Evolutionary conservation across 208 protist genomes (phyloP).

Genomic region (Naegleria lovaniensis): DNA sequence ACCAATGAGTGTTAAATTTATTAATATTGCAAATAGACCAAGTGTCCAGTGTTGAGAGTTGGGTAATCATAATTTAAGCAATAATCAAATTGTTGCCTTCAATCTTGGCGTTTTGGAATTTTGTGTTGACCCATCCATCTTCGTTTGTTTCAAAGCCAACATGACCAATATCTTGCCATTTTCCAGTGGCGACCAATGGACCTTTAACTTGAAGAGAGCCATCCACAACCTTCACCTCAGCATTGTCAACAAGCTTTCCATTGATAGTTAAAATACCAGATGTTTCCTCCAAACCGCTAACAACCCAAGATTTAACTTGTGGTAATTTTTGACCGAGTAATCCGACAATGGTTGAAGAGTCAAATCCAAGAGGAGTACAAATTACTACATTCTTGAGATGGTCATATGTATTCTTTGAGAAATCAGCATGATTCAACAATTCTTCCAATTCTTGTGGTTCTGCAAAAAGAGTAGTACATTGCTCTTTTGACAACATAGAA

Average conservation of each 20-base stretch:
- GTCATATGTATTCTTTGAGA: background rate
- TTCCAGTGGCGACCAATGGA: background rate
- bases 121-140: background rate
- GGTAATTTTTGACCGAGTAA: background rate
- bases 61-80: background rate
- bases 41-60: no score
- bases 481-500: background rate
- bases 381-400: background rate
- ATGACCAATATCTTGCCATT: conserved; percentile 15
- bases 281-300: background rate
- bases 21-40: no score
- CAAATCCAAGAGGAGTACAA: conserved; percentile 2
- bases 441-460: background rate
- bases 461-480: background rate
- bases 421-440: background rate
- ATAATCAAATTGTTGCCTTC: background rate
- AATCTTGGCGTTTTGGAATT: background rate
- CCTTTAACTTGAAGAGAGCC: background rate
- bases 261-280: background rate
- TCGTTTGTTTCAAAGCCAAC: background rate
- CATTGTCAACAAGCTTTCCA: conserved; percentile 1
- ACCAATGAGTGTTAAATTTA: no score
- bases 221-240: background rate
- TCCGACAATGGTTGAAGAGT: background rate
- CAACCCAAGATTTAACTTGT: background rate